These are phyloP conservation scores for Kazachstania sp. DNA, from an alignment of 1,139 yeast genomes.

Conservation along the genomic window DNA sequence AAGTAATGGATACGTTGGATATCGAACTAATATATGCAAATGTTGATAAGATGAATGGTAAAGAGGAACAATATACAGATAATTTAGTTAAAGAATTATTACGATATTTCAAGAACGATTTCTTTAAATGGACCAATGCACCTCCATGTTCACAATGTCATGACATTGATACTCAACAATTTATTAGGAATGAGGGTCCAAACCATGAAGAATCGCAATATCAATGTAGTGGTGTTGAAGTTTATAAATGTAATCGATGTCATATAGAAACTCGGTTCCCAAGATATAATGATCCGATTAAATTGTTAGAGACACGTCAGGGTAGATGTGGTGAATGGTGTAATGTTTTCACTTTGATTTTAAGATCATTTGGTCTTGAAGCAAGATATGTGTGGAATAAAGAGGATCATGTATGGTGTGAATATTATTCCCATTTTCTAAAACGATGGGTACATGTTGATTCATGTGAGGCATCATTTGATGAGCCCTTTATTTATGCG, in stretches of 20 bases:
- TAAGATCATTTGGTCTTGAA: conserved; percentile 57
- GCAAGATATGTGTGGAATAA: conserved; percentile 74
- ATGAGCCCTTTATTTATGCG: conserved; percentile 68
- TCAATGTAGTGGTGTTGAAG: conserved; percentile 49
- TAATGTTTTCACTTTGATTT: conserved; percentile 63
- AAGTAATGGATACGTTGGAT: conserved; percentile 33
- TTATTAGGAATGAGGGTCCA: conserved; percentile 34
- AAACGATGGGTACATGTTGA: conserved; percentile 82
- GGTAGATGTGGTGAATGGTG: conserved; percentile 99
- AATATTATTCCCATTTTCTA: conserved; percentile 55
- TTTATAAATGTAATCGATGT: conserved; percentile 54
- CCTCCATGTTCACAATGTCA: conserved; percentile 58
- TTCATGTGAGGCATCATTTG: conserved; percentile 79
- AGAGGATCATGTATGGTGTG: conserved; percentile 97
- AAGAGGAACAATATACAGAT: conserved; percentile 53
- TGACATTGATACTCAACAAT: conserved; percentile 25
- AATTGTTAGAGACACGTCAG: conserved; percentile 48
- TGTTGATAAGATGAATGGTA: conserved; percentile 33
- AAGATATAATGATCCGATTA: conserved; percentile 61
- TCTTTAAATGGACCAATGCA: conserved; percentile 75
- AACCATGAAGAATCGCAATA: conserved; percentile 35
- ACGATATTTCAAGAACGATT: conserved; percentile 68
- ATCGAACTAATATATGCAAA: conserved; percentile 31
- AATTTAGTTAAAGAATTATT: conserved; percentile 58
- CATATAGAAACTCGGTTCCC: conserved; percentile 49